Evolutionary conservation across 768 basidiomycete species (phyloP), one percentile per base, ranked within the genome.

Genomic region (Lentinula lateritia): DNA sequence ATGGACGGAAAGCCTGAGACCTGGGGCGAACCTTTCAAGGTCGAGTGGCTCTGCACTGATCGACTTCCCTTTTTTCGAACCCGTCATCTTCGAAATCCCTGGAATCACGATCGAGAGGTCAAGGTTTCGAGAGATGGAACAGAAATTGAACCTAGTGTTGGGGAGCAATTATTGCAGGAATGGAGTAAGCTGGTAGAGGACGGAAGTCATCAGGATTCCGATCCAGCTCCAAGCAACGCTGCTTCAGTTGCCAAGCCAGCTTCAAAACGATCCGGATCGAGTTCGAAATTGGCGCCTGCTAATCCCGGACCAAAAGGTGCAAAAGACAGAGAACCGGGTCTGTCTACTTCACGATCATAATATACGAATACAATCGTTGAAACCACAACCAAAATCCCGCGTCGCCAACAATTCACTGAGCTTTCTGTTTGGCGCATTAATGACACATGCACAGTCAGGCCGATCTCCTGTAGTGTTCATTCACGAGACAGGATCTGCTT

Each of bases 111-210:
- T 62, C 77, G 84, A 54, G 87, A 91, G 68, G 80, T 92, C 50
- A 90, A 92, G 76, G 85, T 92, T 7, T 93, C 91, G 12, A 78
- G 92, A 52, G 93, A 95, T 70, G 95, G 95, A 16, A 97, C 95
- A 1, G 95, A 98, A 70, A 71, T 98, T 18, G 95, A 98, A 70
- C 93, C 95, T 2, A 68, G 68, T 1, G 82, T 92, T 13, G 92
- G 91, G 28, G 79, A 84, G 66, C 77, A 73, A 64, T 71, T 95
- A 42, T 58, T 95, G 60, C 84, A 86, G 5, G 88, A 90, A 65
- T 94, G 92, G 92, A 71, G 75, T 45, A 70, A 63, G 50, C 72
- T 80, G 18, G 65, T 67, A 20, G 66, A 64, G 52, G 63, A 59
- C n/a, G 67, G 55, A 53, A 38, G 43, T 10, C 65, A 20, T 23